A percentile compares a stretch with the other conserved stretches of the same genome.
Evolutionary conservation across 495 filamentous ascomycete species (phyloP).

Genomic region (Hypoxylon rickii): DNA sequence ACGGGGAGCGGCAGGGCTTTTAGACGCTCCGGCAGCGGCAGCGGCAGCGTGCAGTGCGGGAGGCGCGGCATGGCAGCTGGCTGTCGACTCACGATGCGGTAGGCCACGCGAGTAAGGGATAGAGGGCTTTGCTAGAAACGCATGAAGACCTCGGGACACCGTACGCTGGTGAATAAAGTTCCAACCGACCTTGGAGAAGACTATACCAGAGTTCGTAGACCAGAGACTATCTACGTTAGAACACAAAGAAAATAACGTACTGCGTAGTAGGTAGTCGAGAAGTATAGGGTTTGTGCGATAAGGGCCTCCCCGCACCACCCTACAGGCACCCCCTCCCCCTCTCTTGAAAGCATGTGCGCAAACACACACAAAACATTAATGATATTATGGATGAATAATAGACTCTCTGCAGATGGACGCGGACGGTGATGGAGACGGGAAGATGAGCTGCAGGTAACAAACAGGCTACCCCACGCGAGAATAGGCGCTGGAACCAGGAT

Average conservation of each 20-base stretch:
- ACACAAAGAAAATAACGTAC: background rate
- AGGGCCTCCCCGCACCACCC: constrained; percentile 1
- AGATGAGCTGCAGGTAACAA: too few species aligned
- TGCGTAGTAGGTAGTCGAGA: too few species aligned
- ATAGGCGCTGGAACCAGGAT: too few species aligned
- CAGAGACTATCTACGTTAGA: background rate
- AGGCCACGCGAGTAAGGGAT: background rate
- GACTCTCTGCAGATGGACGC: too few species aligned
- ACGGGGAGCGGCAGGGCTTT: constrained; percentile 64
- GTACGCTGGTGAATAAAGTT: background rate
- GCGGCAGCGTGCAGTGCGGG: constrained; percentile 7
- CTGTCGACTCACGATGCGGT: background rate
- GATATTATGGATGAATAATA: too few species aligned
- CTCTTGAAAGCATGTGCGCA: constrained; percentile 13
- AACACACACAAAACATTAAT: too few species aligned
- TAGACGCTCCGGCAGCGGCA: constrained; percentile 37
- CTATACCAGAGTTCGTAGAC: background rate
- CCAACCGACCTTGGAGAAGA: background rate
- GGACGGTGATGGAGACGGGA: too few species aligned
- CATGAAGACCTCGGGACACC: background rate
- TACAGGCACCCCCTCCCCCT: background rate
- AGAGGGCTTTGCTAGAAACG: background rate
- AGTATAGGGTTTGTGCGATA: background rate
- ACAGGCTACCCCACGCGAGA: too few species aligned
- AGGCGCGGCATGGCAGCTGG: constrained; percentile 21